Evolutionary conservation across 2,329 filamentous ascomycete genomes (phyloP).

Genomic region (Aspergillus persii): DNA sequence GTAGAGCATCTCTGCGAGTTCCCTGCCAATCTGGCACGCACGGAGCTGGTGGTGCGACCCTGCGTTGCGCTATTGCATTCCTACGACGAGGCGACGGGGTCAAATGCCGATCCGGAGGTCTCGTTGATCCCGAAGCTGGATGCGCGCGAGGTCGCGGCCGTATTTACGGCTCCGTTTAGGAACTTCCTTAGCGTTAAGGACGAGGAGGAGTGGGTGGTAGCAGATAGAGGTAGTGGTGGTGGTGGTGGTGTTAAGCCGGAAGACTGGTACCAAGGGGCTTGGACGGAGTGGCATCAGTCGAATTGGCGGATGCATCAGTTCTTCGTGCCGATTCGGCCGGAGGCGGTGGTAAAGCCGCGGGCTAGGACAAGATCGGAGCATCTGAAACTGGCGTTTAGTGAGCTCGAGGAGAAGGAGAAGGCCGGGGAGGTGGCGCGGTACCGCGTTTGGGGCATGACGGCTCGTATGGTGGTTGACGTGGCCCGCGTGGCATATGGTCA

Average conservation of each 20-base stretch:
- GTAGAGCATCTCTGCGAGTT: conserved; percentile 87
- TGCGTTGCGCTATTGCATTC: conserved; percentile 76
- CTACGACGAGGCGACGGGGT: conserved; percentile 46
- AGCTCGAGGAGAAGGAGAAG: conserved; percentile 49
- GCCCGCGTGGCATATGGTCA: conserved; percentile 79
- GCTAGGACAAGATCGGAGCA: conserved; percentile 35
- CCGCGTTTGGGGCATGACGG: conserved; percentile 94
- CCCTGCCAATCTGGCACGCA: conserved; percentile 71
- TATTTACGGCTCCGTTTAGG: conserved; percentile 86
- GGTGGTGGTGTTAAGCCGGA: conserved; percentile 40
- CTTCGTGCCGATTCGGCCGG: conserved; percentile 74
- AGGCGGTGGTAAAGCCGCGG: conserved; percentile 63
- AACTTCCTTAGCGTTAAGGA: conserved; percentile 70
- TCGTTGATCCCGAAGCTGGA: conserved; percentile 77
- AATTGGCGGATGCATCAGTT: conserved; percentile 92
- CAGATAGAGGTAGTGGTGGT: conserved; percentile 2
- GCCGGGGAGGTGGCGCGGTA: conserved; percentile 58
- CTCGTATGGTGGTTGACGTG: conserved; percentile 82
- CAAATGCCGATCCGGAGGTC: conserved; percentile 59
- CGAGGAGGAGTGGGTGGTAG: conserved; percentile 44
- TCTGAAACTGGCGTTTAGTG: conserved; percentile 40
- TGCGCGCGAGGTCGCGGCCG: conserved; percentile 86
- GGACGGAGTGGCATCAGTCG: conserved; percentile 74
- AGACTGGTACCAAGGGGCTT: conserved; percentile 81
- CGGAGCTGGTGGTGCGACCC: conserved; percentile 70